These are phyloP conservation scores for Hysterangium stoloniferum DNA, from an alignment of 768 basidiomycete species.

Conservation along the genomic window DNA sequence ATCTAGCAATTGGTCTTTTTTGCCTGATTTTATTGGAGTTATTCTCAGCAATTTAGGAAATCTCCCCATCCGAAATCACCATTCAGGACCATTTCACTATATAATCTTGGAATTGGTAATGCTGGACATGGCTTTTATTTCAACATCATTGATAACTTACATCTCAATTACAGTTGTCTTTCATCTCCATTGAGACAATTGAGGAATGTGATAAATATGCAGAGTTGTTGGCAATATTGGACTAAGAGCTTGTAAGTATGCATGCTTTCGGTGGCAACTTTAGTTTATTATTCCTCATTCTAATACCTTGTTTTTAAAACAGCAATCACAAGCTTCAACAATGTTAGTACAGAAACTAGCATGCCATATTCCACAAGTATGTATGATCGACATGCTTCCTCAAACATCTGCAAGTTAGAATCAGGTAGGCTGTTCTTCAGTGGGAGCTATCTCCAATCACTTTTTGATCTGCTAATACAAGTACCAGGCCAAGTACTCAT, in stretches of 20 bases:
- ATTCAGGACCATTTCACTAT: slow-evolving; percentile 58
- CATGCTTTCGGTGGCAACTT: slow-evolving; percentile 1
- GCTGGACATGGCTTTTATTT: slow-evolving; percentile 94
- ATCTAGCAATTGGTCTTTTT: slow-evolving; percentile 60
- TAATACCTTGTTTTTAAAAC: slow-evolving; percentile 94
- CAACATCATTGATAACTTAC: slow-evolving; percentile 71
- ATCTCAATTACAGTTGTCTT: slow-evolving; percentile 80
- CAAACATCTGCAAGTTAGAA: slow-evolving; percentile 64
- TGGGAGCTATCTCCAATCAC: slow-evolving; percentile 74
- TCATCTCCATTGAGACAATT: slow-evolving; percentile 63
- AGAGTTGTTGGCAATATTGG: slow-evolving; percentile 83
- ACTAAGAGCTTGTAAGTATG: slow-evolving; percentile 64
- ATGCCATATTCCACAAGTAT: slow-evolving; percentile 61
- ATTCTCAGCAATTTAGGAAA: no score
- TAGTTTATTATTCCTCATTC: no score
- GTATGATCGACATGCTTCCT: slow-evolving; percentile 66
- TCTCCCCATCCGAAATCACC: slow-evolving; percentile 75
- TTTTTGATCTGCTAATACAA: slow-evolving; percentile 80
- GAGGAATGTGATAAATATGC: slow-evolving; percentile 81
- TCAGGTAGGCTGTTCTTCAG: slow-evolving; percentile 75
- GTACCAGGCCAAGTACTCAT: slow-evolving; percentile 80
- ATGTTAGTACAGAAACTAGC: slow-evolving; percentile 29
- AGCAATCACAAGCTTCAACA: slow-evolving; percentile 66
- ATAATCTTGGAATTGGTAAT: slow-evolving; percentile 93
- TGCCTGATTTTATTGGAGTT: no score